Evolutionary conservation across 352 stramenopile species (phyloP), one percentile per base, ranked within the genome.

Genomic region (Pythium apleroticum): DNA sequence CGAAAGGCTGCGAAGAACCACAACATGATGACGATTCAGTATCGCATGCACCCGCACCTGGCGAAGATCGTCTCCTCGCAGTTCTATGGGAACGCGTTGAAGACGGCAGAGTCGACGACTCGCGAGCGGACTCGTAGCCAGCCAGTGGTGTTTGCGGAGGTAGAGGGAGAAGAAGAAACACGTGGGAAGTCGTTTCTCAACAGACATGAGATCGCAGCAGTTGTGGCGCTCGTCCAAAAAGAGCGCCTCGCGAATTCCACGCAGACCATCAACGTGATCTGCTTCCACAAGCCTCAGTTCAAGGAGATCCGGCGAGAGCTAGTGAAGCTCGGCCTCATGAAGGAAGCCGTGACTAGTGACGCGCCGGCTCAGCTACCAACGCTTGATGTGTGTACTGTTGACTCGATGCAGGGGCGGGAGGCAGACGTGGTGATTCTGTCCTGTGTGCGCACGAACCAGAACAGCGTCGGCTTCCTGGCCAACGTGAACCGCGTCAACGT

Each of bases 251-350:
- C 50, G 3, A 10, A 56, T 17, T 4, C 50, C 3, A 28, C 25
- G 14, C 50, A 56, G 17, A 39, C 19, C 27, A 24, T 56, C 0
- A 56, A 35, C 27, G 50, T 56, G 27, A 39, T 56, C 50, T 56
- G 50, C 50, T 56, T 56, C 50, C 50, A 56, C 50, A 56, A 56
- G 50, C 50, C 50, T 17, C 50, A 56, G 27, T 56, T 41, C 27
- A 22, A 33, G 10, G 50, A 28, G 12, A 31, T 56, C 19, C 27
- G 50, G 12, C 27, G 28, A 20, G 50, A 33, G 30, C 50, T 56
- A 14, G 27, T 5, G 10, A 28, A 39, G 25, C 28, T 22, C 30
- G 24, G 50, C 3, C 27, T 56, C 12, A 11, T 56, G 50, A 14
- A 19, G 27, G 48, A 55, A 17, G 50, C 12, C 27, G 27, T 7